Conservation (phyloP, 2,329 filamentous ascomycete genomes). For the Gremmenia infestans region DNA sequence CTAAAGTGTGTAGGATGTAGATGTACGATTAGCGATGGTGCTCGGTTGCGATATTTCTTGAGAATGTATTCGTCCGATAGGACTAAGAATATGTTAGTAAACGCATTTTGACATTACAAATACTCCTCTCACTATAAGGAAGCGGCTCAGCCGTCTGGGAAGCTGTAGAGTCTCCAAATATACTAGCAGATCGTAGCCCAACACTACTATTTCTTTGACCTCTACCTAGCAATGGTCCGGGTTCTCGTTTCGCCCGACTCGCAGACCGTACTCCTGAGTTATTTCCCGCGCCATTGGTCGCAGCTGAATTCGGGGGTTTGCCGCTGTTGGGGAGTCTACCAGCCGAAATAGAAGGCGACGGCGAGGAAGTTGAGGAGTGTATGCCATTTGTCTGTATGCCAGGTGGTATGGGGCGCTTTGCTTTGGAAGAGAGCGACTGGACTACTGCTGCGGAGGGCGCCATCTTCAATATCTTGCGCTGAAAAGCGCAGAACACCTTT, state of each 20-base stretch:
- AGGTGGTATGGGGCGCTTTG: constrained; percentile 63
- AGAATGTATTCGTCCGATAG: constrained; percentile 73
- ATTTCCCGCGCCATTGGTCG: constrained; percentile 39
- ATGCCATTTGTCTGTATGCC: constrained; percentile 43
- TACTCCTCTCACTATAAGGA: constrained; percentile 45
- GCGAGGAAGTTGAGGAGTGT: constrained; percentile 45
- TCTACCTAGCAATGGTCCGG: constrained; percentile 40
- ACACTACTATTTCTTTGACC: constrained; percentile 45
- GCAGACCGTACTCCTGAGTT: constrained; percentile 42
- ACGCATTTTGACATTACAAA: constrained; percentile 19
- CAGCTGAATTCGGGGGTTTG: constrained; percentile 45
- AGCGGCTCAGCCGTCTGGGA: constrained; percentile 40
- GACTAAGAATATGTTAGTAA: constrained; percentile 44
- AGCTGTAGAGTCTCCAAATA: constrained; percentile 39
- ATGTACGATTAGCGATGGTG: constrained; percentile 82
- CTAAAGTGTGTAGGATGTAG: constrained; percentile 81
- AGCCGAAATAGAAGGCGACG: constrained; percentile 47
- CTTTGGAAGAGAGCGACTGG: constrained; percentile 42
- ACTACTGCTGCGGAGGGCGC: constrained; percentile 26
- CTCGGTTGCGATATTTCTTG: constrained; percentile 66
- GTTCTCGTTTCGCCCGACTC: constrained; percentile 57
- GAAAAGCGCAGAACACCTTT: background rate
- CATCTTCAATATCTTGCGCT: constrained; percentile 17
- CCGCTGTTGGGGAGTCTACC: constrained; percentile 47
- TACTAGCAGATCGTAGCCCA: constrained; percentile 45